Conservation (phyloP, 495 filamentous ascomycete genomes). For the Penicillium cosmopolitanum region DNA sequence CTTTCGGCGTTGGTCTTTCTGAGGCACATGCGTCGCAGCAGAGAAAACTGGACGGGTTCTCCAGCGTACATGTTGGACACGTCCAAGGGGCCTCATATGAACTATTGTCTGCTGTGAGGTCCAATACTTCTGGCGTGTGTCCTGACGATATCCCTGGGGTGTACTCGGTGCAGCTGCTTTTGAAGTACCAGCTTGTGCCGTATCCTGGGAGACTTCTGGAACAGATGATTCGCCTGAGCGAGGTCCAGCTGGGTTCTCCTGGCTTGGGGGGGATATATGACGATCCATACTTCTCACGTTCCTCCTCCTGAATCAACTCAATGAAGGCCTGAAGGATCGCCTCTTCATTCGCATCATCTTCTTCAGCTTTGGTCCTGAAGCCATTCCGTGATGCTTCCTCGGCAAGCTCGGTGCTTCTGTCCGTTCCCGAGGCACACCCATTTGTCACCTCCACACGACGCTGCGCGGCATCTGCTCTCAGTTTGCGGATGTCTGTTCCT, state of each 20-base stretch:
- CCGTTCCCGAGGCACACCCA: constrained; percentile 76
- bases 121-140: constrained; percentile 7
- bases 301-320: constrained; percentile 85
- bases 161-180: background rate
- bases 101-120: constrained; percentile 27
- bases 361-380: constrained; percentile 81
- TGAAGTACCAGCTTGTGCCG: constrained; percentile 1
- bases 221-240: constrained; percentile 28
- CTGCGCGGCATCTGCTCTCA: constrained; percentile 74
- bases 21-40: constrained; percentile 79
- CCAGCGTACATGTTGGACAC: constrained; percentile 81
- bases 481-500: constrained; percentile 72
- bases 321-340: constrained; percentile 89
- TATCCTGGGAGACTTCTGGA: constrained; percentile 25
- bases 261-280: constrained; percentile 66
- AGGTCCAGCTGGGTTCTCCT: constrained; percentile 62
- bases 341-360: constrained; percentile 86
- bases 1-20: constrained; percentile 56
- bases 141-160: background rate
- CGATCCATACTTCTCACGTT: constrained; percentile 70
- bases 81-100: constrained; percentile 61
- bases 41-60: constrained; percentile 70
- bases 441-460: constrained; percentile 66
- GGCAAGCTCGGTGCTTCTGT: constrained; percentile 58
- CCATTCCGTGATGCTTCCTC: constrained; percentile 73